Base-by-base conservation (phyloP, 2,329 filamentous ascomycete genomes). In the Aspergillus ibericus region DNA sequence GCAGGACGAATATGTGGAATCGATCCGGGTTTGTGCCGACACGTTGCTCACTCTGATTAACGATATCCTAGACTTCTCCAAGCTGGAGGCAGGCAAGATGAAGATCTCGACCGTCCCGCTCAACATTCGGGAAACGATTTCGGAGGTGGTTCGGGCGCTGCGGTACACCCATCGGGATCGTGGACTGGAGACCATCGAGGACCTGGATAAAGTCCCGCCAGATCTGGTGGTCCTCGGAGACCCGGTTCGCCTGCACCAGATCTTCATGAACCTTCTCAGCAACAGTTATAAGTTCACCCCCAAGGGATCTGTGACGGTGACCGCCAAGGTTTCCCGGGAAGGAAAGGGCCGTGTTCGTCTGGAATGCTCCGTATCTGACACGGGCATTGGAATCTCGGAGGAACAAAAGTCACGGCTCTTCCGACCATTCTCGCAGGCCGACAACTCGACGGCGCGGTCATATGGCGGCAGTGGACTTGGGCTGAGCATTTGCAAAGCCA, bases 271-370 rank as follows among this genome's bases (percentile, higher is more conserved):
- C 69, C 83, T 97, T 25, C 89, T 97, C 44, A 90, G 90, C 62
- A 97, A 97, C 78, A 93, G 90, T 70, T 88, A 96, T 75, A 97
- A 97, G 72, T 97, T 97, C 71, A 97, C 93, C 0, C 90, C 93
- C 58, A 84, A 88, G 58, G 93, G 93, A 0, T 90, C 89, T 0
- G 90, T 97, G 59, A 96, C 91, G 0, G 91, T 97, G 53, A 87
- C 87, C 48, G 91, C 92, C 4, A 84, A 84, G 22, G 83, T 92
- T 18, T 87, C 92, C 47, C 80, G 81, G 7, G 90, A 96, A 70
- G 88, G 86, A 9, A 81, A 84, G 13, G 85, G 90, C 38, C 84
- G 83, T 58, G 87, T 92, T 6, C 88, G 87, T 25, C 81, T 96
- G 56, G 92, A 89, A 2, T 95, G 93, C 72, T 93, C 90, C 75